Evolutionary conservation across 805 yeast genomes (phyloP).

Genomic region (Ogataea populi-albae): DNA sequence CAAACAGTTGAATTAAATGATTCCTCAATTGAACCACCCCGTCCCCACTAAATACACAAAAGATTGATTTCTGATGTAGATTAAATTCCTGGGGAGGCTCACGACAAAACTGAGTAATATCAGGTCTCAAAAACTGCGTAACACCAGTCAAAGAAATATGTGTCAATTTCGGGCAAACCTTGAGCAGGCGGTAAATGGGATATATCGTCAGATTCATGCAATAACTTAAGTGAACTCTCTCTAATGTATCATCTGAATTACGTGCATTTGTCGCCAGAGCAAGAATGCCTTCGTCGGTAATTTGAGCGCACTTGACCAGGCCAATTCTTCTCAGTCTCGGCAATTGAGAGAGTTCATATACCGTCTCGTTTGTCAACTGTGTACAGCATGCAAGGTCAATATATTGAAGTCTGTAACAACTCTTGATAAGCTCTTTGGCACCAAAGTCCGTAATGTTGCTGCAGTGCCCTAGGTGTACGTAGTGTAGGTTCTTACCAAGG

Average conservation of each 20-base stretch:
- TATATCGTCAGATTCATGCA: constrained; percentile 76
- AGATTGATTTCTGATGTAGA: constrained; percentile 76
- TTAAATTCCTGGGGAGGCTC: constrained; percentile 92
- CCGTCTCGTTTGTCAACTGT: constrained; percentile 80
- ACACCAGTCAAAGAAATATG: constrained; percentile 93
- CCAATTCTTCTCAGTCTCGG: constrained; percentile 89
- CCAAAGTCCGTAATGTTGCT: constrained; percentile 86
- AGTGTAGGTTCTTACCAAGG: constrained; percentile 78
- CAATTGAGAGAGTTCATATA: constrained; percentile 69
- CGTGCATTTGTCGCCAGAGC: constrained; percentile 56
- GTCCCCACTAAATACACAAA: constrained; percentile 90
- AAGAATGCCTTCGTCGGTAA: constrained; percentile 79
- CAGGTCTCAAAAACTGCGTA: constrained; percentile 80
- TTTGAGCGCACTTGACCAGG: constrained; percentile 82
- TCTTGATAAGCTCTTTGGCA: constrained; percentile 66
- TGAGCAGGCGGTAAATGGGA: constrained; percentile 72
- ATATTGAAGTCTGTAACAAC: constrained; percentile 83
- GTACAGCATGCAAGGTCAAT: constrained; percentile 94
- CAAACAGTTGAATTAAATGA: constrained; percentile 46
- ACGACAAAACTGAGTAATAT: constrained; percentile 82
- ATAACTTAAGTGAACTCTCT: constrained; percentile 89
- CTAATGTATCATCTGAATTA: constrained; percentile 71
- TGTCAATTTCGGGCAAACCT: constrained; percentile 80
- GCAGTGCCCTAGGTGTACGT: constrained; percentile 93
- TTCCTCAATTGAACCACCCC: constrained; percentile 79